Conservation (phyloP, 1,284 basidiomycete species). For the Tranzscheliella williamsii region DNA sequence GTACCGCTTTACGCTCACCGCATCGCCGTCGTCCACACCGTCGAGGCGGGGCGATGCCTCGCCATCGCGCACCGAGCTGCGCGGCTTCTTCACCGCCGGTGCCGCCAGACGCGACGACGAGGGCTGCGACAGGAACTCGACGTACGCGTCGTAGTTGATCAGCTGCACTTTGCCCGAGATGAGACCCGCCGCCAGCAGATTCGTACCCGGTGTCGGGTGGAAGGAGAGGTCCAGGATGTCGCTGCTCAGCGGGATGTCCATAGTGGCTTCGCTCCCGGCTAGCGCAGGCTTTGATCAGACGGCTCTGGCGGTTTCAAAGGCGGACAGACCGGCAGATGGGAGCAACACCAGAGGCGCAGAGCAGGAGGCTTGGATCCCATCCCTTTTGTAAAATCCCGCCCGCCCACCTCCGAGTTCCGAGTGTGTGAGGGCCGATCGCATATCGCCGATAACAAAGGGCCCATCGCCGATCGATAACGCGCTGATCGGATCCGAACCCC, state of each 20-base stretch:
- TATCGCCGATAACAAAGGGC: no score
- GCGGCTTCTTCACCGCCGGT: constrained; percentile 3
- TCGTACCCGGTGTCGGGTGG: constrained; percentile 70
- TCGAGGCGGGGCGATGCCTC: neutral
- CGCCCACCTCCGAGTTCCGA: no score
- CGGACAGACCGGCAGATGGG: no score
- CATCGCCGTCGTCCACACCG: neutral
- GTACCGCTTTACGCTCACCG: constrained; percentile 12
- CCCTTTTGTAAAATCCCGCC: no score
- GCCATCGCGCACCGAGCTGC: neutral
- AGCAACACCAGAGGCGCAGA: no score
- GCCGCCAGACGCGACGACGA: constrained; percentile 1
- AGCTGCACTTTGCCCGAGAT: constrained; percentile 82
- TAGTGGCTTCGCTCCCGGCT: no score
- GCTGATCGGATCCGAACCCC: no score
- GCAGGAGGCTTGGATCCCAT: no score
- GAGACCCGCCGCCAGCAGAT: constrained; percentile 74
- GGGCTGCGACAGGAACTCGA: constrained; percentile 2
- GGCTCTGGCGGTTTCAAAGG: no score
- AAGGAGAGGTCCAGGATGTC: constrained; percentile 89
- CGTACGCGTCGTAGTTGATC: constrained; percentile 66
- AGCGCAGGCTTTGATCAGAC: no score
- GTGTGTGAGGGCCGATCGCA: no score
- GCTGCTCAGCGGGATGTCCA: constrained; percentile 63
- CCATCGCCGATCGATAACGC: no score